Conservation (phyloP, 306 rosid genomes). For the Dalbergia cochinchinensis region DNA sequence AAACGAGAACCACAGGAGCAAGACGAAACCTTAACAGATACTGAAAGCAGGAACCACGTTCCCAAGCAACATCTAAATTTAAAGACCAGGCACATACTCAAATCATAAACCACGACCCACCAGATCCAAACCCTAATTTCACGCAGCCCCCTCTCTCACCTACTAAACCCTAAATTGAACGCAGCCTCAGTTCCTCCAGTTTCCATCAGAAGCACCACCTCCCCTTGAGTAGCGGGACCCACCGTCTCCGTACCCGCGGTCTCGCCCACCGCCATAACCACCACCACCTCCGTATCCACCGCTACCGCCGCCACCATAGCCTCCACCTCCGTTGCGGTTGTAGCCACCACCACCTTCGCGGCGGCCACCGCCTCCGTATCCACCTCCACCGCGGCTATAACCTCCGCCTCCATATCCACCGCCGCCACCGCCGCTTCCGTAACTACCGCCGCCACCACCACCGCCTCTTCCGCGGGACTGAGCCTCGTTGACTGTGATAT, state of each 20-base stretch:
- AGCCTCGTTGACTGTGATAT: conserved; percentile 92
- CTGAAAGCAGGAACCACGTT: background rate
- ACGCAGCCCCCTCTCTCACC: background rate
- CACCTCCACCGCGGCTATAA: conserved; percentile 44
- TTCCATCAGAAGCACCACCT: conserved; percentile 69
- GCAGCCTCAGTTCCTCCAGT: conserved; percentile 68
- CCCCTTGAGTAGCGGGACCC: conserved; percentile 60
- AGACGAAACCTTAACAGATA: conserved; percentile 19
- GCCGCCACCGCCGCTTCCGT: conserved; percentile 24
- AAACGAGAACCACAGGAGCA: conserved; percentile 45
- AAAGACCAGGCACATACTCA: background rate
- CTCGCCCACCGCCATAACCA: conserved; percentile 58
- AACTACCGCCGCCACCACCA: conserved; percentile 61
- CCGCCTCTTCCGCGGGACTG: conserved; percentile 81
- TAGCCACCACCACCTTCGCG: conserved; percentile 50
- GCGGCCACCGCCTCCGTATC: conserved; percentile 44
- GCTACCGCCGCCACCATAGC: conserved; percentile 40
- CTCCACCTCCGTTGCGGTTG: conserved; percentile 32
- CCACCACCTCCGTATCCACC: conserved; percentile 50
- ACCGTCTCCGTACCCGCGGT: conserved; percentile 56
- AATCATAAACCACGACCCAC: background rate
- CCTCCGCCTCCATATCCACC: conserved; percentile 58
- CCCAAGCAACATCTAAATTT: background rate
- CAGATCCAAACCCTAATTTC: background rate
- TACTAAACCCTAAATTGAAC: background rate